phyloP scores from a whole-genome alignment of 495 filamentous ascomycete genomes.

The Copromyces sp. region DNA sequence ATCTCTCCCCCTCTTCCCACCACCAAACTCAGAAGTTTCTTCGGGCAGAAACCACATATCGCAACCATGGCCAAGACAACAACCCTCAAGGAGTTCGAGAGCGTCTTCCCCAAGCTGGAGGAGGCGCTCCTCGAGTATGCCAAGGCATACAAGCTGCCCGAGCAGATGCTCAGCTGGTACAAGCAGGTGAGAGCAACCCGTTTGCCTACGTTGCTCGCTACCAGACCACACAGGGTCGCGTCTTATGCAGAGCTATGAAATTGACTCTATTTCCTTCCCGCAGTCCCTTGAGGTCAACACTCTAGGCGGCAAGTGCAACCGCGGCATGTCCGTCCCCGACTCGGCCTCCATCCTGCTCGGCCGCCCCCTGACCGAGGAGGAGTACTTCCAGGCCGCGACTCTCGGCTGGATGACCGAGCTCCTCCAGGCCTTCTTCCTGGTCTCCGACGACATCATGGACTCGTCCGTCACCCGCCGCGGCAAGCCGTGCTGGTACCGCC shows the following conservation, averaged over 20 bases:
- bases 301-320: constrained; percentile 93
- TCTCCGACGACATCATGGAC: constrained; percentile 99
- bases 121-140: constrained; percentile 66
- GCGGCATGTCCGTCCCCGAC: constrained; percentile 95
- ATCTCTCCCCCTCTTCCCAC: neutral
- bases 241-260: constrained; percentile 8
- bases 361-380: constrained; percentile 59
- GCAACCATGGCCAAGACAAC: constrained; percentile 52
- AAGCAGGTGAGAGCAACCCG: constrained; percentile 49
- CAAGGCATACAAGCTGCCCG: constrained; percentile 69
- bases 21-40: neutral
- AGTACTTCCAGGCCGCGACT: constrained; percentile 74
- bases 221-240: no score
- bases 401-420: constrained; percentile 97
- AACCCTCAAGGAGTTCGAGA: constrained; percentile 76
- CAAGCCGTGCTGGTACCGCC: constrained; percentile 89
- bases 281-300: constrained; percentile 77
- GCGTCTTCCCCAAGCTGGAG: constrained; percentile 70
- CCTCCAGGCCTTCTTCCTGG: constrained; percentile 96
- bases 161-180: constrained; percentile 78
- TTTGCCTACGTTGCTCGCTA: neutral
- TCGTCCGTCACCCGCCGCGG: constrained; percentile 83
- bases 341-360: constrained; percentile 69
- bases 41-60: neutral
- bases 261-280: constrained; percentile 3